These are phyloP conservation scores for Alternaria dauci DNA, from an alignment of 2,329 filamentous ascomycete species.

Conservation along the genomic window DNA sequence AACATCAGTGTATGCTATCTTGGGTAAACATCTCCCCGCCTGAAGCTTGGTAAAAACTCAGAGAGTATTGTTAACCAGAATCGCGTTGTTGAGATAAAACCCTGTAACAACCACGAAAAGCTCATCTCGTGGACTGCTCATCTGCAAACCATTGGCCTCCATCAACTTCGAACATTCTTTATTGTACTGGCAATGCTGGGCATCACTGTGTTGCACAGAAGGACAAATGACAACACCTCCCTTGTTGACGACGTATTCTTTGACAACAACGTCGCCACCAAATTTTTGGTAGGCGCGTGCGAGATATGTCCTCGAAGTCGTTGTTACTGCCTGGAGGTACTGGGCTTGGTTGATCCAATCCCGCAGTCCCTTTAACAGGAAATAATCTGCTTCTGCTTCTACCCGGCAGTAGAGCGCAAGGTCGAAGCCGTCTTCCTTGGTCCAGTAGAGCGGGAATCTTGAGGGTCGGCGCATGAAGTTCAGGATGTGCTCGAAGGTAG, in stretches of 20 bases:
- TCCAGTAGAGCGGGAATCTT: slow-evolving; percentile 41
- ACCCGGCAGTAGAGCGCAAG: slow-evolving; percentile 40
- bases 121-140: background rate
- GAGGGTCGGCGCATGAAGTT: slow-evolving; percentile 14
- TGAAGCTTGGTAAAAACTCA: background rate
- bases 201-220: too few species aligned
- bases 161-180: background rate
- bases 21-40: background rate
- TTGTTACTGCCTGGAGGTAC: slow-evolving; percentile 11
- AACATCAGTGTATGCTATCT: background rate
- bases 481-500: slow-evolving; percentile 35
- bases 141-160: background rate
- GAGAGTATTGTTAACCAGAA: background rate
- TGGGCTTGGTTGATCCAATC: slow-evolving; percentile 36
- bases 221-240: background rate
- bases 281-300: background rate
- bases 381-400: slow-evolving; percentile 43
- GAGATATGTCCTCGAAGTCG: too few species aligned
- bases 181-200: rapidly evolving
- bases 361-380: slow-evolving; percentile 36
- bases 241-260: background rate
- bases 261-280: background rate
- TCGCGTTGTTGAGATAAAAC: background rate
- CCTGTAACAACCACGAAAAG: background rate
- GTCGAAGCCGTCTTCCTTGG: slow-evolving; percentile 41